Conservation (phyloP, 2,329 filamentous ascomycete species). For the Penicillium sp. region DNA sequence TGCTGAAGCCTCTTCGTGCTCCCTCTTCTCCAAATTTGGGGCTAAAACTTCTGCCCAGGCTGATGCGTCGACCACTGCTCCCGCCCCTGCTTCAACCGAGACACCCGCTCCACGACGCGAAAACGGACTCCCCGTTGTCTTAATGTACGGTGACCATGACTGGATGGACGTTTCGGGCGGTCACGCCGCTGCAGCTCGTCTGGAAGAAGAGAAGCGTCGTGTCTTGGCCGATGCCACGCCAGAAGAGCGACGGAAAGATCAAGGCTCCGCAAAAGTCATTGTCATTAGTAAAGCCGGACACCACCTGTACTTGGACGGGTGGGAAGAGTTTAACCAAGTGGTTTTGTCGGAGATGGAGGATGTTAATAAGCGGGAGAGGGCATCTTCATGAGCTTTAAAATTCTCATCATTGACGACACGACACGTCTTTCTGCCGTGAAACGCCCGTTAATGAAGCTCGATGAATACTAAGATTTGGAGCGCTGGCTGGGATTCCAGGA, state of each 20-base stretch:
- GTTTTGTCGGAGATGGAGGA: slow-evolving; percentile 67
- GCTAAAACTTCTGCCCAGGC: slow-evolving; percentile 8
- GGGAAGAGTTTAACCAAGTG: slow-evolving; percentile 67
- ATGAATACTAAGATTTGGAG: slow-evolving; percentile 11
- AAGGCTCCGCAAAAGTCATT: slow-evolving; percentile 78
- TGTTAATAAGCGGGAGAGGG: slow-evolving; percentile 40
- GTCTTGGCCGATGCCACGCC: slow-evolving; percentile 60
- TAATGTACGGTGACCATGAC: slow-evolving; percentile 97
- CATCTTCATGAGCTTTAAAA: background rate
- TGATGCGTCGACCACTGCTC: slow-evolving; percentile 32
- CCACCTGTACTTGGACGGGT: slow-evolving; percentile 70
- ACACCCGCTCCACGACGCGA: slow-evolving; percentile 41
- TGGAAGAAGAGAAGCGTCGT: slow-evolving; percentile 65
- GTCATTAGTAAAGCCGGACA: slow-evolving; percentile 72
- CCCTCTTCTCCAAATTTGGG: slow-evolving; percentile 12
- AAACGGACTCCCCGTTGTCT: slow-evolving; percentile 75
- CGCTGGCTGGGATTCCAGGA: background rate
- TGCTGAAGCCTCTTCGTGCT: slow-evolving; percentile 16
- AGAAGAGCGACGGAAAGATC: slow-evolving; percentile 70
- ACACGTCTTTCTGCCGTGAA: background rate
- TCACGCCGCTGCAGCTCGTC: slow-evolving; percentile 72
- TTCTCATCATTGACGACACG: background rate
- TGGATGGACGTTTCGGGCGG: slow-evolving; percentile 98
- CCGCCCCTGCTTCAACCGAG: slow-evolving; percentile 14
- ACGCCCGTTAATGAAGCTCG: slow-evolving; percentile 7